Percentiles rank a stretch among this genome's conserved stretches.
These are phyloP conservation scores for Plectranthus barbatus DNA, from an alignment of 257 asterid genomes.

Conservation along the genomic window DNA sequence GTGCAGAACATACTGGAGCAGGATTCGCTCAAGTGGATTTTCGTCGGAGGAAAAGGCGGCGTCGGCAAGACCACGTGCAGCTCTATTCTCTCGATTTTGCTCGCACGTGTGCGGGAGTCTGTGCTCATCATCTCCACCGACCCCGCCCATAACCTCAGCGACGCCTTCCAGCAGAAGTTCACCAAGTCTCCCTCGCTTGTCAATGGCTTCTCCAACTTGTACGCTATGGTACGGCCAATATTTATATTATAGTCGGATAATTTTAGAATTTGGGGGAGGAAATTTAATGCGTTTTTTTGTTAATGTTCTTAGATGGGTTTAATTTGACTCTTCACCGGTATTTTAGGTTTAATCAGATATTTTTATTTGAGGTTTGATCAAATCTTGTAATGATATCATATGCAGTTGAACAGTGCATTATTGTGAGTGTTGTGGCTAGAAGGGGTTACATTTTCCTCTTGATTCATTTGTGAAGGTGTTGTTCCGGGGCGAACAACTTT, in stretches of 20 bases:
- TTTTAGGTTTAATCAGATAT: too few relatives aligned
- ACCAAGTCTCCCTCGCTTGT: constrained; percentile 89
- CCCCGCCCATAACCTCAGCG: constrained; percentile 97
- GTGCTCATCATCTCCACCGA: constrained; percentile 94
- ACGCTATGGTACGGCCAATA: constrained; percentile 66
- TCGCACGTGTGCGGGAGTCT: constrained; percentile 62
- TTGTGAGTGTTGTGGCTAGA: too few relatives aligned
- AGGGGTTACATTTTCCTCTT: neutral
- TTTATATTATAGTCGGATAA: neutral
- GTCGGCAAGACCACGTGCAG: constrained; percentile 96
- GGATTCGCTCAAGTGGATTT: constrained; percentile 80
- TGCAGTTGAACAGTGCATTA: too few relatives aligned
- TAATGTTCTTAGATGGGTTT: neutral
- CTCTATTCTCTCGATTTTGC: constrained; percentile 64
- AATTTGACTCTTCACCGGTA: neutral
- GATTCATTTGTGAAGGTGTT: neutral
- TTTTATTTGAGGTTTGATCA: too few relatives aligned
- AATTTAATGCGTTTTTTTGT: neutral
- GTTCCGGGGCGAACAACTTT: neutral
- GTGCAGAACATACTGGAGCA: constrained; percentile 71
- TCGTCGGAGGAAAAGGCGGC: constrained; percentile 97
- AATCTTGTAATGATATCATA: neutral
- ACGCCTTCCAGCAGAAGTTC: constrained; percentile 87
- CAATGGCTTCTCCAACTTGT: constrained; percentile 84
- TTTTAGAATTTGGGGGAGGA: neutral